phyloP scores from a whole-genome alignment of 805 yeast genomes.

The Metschnikowia hibisci region DNA sequence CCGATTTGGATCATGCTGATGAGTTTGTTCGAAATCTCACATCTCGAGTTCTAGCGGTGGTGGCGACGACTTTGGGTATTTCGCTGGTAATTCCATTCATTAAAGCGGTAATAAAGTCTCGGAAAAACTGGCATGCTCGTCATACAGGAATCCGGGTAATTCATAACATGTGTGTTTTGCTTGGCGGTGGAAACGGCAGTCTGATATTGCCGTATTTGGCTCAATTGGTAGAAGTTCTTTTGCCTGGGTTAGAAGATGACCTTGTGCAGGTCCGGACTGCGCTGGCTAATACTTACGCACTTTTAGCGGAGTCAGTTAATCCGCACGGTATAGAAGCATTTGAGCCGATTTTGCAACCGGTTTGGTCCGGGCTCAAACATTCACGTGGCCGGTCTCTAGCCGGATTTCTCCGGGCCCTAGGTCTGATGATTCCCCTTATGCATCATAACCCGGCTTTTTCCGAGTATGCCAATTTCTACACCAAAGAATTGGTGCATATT shows the following conservation, averaged over 20 bases:
- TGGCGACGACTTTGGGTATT: constrained; percentile 75
- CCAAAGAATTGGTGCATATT: constrained; percentile 67
- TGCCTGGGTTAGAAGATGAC: constrained; percentile 60
- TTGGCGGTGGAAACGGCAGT: constrained; percentile 53
- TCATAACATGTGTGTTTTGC: constrained; percentile 65
- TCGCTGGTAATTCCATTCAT: constrained; percentile 72
- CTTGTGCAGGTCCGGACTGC: constrained; percentile 62
- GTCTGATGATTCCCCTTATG: constrained; percentile 81
- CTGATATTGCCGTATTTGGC: constrained; percentile 65
- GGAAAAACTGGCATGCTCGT: constrained; percentile 75
- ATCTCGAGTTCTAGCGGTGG: constrained; percentile 78
- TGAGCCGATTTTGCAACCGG: constrained; percentile 65
- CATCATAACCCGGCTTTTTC: constrained; percentile 46
- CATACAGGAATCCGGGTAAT: constrained; percentile 77
- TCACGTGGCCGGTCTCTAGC: constrained; percentile 79
- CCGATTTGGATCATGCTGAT: constrained; percentile 78
- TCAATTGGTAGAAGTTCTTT: constrained; percentile 59
- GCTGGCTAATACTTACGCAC: constrained; percentile 68
- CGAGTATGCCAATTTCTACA: constrained; percentile 74
- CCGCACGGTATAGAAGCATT: constrained; percentile 93
- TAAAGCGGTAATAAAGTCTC: constrained; percentile 72
- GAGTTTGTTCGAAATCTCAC: constrained; percentile 76
- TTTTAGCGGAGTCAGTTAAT: constrained; percentile 73
- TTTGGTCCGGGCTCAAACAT: constrained; percentile 74
- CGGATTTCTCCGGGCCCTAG: constrained; percentile 72